A percentile compares a stretch with the other conserved stretches of the same genome.
These are phyloP conservation scores for Saccharomyces hybrid DNA, from an alignment of 1,139 yeast species.

Conservation along the genomic window DNA sequence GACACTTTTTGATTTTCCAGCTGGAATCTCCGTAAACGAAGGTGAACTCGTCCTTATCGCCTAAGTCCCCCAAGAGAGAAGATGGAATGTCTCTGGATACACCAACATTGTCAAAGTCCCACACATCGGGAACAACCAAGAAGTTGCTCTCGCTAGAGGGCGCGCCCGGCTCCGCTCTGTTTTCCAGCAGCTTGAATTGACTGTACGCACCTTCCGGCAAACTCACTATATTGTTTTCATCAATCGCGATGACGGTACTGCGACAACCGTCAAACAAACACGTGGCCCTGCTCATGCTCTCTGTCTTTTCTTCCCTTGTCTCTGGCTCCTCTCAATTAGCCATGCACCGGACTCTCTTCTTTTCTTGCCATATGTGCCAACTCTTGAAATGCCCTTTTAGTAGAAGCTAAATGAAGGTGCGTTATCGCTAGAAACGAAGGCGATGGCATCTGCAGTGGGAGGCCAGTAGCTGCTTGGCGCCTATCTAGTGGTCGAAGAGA, in stretches of 20 bases:
- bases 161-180: constrained; percentile 4
- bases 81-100: constrained; percentile 47
- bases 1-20: constrained; percentile 33
- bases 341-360: not conserved
- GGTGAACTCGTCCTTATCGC: not conserved
- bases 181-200: constrained; percentile 13
- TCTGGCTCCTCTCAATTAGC: not conserved
- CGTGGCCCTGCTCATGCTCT: constrained; percentile 10
- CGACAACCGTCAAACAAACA: constrained; percentile 24
- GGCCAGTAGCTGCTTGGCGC: too few species aligned
- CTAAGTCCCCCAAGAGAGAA: not conserved
- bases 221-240: constrained; percentile 8
- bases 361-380: not conserved
- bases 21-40: constrained; percentile 9
- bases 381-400: not conserved
- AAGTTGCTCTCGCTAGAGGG: constrained; percentile 24
- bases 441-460: too few species aligned
- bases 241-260: constrained; percentile 15
- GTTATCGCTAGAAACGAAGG: too few species aligned
- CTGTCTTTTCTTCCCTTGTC: not conserved
- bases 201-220: constrained; percentile 13
- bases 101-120: constrained; percentile 74
- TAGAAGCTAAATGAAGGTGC: too few species aligned
- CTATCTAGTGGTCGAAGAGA: too few species aligned
- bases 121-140: constrained; percentile 45